These are phyloP conservation scores for Lasiodiplodia gonubiensis DNA, from an alignment of 2,329 filamentous ascomycete species.

Conservation along the genomic window DNA sequence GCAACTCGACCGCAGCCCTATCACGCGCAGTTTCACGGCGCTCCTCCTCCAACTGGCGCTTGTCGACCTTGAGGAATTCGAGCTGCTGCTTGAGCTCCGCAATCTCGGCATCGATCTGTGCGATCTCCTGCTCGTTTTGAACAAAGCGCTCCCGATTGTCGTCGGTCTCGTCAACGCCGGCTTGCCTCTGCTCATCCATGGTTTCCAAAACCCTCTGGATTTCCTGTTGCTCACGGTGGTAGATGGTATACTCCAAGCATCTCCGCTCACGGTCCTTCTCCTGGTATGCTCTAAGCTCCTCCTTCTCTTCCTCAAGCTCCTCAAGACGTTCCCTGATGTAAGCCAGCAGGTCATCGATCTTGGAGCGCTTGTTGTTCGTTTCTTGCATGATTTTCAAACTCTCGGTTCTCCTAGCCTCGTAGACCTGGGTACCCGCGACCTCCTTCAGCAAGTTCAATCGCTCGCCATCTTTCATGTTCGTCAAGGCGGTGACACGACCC, in stretches of 20 bases:
- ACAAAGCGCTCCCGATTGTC: conserved; percentile 77
- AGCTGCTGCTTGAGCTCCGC: conserved; percentile 80
- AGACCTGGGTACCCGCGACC: conserved; percentile 97
- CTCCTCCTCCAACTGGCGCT: conserved; percentile 86
- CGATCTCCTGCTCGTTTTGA: conserved; percentile 78
- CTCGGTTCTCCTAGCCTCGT: conserved; percentile 88
- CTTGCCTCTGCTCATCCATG: conserved; percentile 80
- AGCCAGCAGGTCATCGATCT: conserved; percentile 89
- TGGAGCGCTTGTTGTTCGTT: conserved; percentile 90
- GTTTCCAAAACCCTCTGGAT: conserved; percentile 78
- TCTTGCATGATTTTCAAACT: conserved; percentile 97
- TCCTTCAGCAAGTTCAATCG: conserved; percentile 90
- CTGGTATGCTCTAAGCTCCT: conserved; percentile 91
- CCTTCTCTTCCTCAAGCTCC: conserved; percentile 96
- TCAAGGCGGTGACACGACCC: conserved; percentile 91
- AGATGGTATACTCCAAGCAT: conserved; percentile 93
- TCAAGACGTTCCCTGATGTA: conserved; percentile 89
- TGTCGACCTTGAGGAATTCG: conserved; percentile 83
- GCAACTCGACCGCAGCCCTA: conserved; percentile 84
- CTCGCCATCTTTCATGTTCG: conserved; percentile 98
- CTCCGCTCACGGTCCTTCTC: conserved; percentile 91
- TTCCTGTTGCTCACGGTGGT: conserved; percentile 84
- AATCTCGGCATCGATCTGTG: conserved; percentile 77
- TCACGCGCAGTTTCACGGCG: conserved; percentile 79
- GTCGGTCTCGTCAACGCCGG: conserved; percentile 83